These are phyloP conservation scores for Aurantiochytrium sp. DNA, from an alignment of 108 stramenopile species.

Conservation along the genomic window DNA sequence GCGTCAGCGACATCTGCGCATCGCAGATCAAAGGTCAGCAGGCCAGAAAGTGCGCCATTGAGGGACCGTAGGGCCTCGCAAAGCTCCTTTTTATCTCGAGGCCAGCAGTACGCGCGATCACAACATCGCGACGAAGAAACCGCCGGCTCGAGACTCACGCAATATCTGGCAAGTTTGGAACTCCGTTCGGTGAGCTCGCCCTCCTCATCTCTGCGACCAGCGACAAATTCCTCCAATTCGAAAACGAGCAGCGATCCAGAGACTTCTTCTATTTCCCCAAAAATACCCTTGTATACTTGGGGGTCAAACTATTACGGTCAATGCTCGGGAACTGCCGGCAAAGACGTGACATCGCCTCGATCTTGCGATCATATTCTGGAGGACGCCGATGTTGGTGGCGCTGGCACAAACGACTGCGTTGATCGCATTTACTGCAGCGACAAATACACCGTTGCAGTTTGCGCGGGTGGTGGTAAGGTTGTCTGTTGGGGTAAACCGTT, in stretches of 20 bases:
- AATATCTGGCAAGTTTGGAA: no score
- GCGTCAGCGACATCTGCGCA: not conserved
- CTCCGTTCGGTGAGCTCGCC: no score
- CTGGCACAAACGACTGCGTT: not conserved
- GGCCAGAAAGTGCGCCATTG: not conserved
- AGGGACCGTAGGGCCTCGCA: not conserved
- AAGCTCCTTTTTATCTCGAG: no score
- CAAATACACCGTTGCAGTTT: no score
- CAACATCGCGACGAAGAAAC: no score
- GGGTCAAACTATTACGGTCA: not conserved
- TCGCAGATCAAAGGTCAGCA: not conserved
- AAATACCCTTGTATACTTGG: not conserved
- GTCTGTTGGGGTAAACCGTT: not conserved
- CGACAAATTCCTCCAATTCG: no score
- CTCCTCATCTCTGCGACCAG: no score
- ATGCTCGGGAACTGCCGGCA: not conserved
- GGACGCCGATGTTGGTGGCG: not conserved
- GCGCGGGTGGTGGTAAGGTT: not conserved
- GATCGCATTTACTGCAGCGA: not conserved
- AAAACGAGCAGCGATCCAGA: not conserved
- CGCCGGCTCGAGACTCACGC: no score
- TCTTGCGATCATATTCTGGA: not conserved
- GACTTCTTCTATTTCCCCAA: not conserved
- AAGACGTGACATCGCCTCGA: not conserved
- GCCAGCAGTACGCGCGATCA: no score